Evolutionary conservation across 73 alveolate species (phyloP), one percentile per base, ranked within the genome.

Genomic region (Paramecium primaurelia): DNA sequence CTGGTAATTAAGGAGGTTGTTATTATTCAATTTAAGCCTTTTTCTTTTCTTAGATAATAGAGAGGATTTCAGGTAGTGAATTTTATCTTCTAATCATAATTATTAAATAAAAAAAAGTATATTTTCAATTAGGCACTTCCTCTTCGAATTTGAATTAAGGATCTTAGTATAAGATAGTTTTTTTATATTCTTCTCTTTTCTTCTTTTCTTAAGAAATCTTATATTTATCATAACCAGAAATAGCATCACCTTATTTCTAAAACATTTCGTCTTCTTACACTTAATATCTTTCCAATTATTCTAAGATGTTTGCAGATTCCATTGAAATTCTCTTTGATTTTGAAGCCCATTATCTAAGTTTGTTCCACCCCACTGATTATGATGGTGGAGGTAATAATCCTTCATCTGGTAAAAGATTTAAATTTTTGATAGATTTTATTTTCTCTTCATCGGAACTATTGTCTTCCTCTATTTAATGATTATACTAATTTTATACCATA

Each of bases 141-240:
- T 64, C 49, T 64, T 64, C 84, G 47, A 64, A 64, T 34, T 64
- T 64, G 84, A 64, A 64, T 64, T 64, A 64, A 64, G 84, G 84
- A 64, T 64, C 84, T 34, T 64, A 64, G 47, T 64, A 64, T 34
- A 64, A 30, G 42, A 34, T 64, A 11, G 84, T 64, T 64, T 64
- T 64, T 64, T 64, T 64, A n/a, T 64, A 64, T 64, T 64, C 84
- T 64, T 64, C 51, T 64, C 84, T 64, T 28, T 64, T 64, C 84
- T 64, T 64, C 30, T 64, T 64, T 34, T 64, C 84, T 64, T 64
- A 26, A 22, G 84, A 12, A 28, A 64, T 64, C 84, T 64, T 64
- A n/a, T 28, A 64, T 64, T 36, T 20, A 34, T 64, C 84, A 26
- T 64, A 64, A 4, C 84, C 84, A 64, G 84, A 64, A 12, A 64